These are phyloP conservation scores for Ascochyta viciae-villosae DNA, from an alignment of 2,329 filamentous ascomycete species.

Conservation along the genomic window DNA sequence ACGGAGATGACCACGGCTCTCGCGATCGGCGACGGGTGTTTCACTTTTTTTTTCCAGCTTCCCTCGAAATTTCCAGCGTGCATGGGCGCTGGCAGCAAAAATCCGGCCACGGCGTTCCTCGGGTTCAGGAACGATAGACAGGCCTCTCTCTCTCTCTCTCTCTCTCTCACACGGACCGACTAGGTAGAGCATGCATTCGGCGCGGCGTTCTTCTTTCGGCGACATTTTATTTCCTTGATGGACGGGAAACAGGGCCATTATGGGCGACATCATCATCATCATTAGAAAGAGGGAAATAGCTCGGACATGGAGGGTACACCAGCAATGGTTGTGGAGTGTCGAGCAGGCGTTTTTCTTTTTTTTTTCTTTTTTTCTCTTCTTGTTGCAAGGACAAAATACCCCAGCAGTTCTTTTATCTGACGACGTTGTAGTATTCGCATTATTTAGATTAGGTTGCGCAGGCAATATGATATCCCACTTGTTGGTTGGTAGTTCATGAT, in stretches of 20 bases:
- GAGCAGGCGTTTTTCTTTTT: conserved; percentile 33
- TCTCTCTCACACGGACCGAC: not conserved
- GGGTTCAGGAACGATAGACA: conserved; percentile 8
- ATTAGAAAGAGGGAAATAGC: conserved; percentile 29
- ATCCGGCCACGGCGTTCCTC: conserved; percentile 10
- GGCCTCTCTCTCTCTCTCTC: not conserved
- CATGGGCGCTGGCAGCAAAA: conserved; percentile 24
- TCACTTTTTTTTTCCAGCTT: not conserved
- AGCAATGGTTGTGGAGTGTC: conserved; percentile 21
- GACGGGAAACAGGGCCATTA: no score
- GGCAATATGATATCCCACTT: conserved; percentile 23
- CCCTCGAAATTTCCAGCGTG: conserved; percentile 1
- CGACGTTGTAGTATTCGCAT: no score
- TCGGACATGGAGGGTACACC: conserved; percentile 17
- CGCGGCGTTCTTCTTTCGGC: no score
- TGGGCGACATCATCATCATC: not conserved
- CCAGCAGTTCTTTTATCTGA: conserved; percentile 19
- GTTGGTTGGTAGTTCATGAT: not conserved
- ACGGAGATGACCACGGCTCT: no score
- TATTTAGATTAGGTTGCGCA: conserved; percentile 21
- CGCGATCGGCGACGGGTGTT: no score
- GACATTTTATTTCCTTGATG: no score
- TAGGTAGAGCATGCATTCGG: conserved; percentile 13
- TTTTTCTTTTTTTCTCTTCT: conserved; percentile 15
- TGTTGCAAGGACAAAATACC: conserved; percentile 32